Evolutionary conservation across 768 basidiomycete species (phyloP), one percentile per base, ranked within the genome.

Genomic region (Tricholoma sp.): DNA sequence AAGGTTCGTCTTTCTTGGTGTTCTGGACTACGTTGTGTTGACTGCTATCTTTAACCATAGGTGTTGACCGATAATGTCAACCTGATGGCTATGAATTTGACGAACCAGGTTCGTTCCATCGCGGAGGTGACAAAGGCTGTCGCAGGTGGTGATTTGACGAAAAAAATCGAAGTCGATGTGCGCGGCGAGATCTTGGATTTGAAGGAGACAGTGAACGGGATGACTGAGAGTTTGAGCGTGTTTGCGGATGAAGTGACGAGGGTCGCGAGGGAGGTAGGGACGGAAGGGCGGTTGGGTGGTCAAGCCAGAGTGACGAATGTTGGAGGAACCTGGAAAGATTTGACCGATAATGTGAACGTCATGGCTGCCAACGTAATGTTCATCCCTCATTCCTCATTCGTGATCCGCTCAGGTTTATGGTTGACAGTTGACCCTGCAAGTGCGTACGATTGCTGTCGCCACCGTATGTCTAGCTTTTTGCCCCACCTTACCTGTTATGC

Each of bases 211-310:
- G 94, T 98, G 39, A 98, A 98, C 66, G 88, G 83, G 54, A 98
- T 98, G 95, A 97, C 94, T 10, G 89, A 85, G 73, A 85, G 83
- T 66, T 68, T 93, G 70, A 90, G 87, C 63, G 77, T 91, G 41
- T 93, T 94, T 68, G 91, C 91, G 0, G 88, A 89, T 63, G 90
- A 93, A 71, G 81, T 82, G 20, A 79, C 79, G 55, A 77, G 94
- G 54, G 95, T 98, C 31, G 97, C 95, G 3, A 82, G 92, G 61
- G 94, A 98, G 73, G 97, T 98, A 67, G 97, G 97, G 29, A 98
- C 95, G 7, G 97, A 98, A 68, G 97, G 96, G 33, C 81, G 86
- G 62, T 78, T 98, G 65, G 97, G 96, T 51, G 96, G 95, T 9
- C 95, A 96, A 64, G 97, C 95, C 0, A 81, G 87, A 53, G 97